Conservation (phyloP, 2,329 filamentous ascomycete species). For the Penicillium verrucosum region DNA sequence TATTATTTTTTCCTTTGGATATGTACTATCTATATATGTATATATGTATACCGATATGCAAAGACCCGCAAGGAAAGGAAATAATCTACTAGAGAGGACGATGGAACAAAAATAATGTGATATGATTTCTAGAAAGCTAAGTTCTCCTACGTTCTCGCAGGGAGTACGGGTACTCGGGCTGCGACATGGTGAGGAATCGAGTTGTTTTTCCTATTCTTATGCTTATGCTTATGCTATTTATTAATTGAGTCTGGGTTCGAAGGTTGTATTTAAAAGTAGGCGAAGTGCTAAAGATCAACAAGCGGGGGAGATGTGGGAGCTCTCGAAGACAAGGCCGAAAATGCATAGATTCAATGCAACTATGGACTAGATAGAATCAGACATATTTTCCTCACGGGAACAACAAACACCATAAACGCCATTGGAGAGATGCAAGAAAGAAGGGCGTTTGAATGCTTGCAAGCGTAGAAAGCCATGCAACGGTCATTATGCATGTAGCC, state of each 20-base stretch:
- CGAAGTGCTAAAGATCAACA: background rate
- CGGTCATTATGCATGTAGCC: constrained; percentile 15
- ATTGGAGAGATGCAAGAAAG: constrained; percentile 17
- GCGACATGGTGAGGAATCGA: constrained; percentile 16
- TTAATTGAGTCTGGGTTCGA: background rate
- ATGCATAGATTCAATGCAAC: constrained; percentile 6
- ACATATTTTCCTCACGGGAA: constrained; percentile 1
- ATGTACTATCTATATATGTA: constrained; percentile 15
- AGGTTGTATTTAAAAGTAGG: background rate
- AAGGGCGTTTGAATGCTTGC: constrained; percentile 17
- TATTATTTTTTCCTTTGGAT: constrained; percentile 1
- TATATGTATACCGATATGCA: constrained; percentile 3
- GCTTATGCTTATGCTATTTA: background rate
- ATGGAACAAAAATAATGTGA: too few species aligned
- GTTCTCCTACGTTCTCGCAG: constrained; percentile 9
- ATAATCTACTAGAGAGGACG: background rate
- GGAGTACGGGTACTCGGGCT: constrained; percentile 26
- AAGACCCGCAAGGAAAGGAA: constrained; percentile 5
- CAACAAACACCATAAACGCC: constrained; percentile 21
- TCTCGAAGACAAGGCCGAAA: constrained; percentile 22
- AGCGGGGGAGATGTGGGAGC: constrained; percentile 10
- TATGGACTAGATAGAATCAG: constrained; percentile 15
- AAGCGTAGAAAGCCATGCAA: constrained; percentile 15
- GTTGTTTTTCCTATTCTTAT: background rate
- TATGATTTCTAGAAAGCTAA: too few species aligned